Evolutionary conservation across 306 rosid species (phyloP).

Genomic region (Begonia fuchsioides): DNA sequence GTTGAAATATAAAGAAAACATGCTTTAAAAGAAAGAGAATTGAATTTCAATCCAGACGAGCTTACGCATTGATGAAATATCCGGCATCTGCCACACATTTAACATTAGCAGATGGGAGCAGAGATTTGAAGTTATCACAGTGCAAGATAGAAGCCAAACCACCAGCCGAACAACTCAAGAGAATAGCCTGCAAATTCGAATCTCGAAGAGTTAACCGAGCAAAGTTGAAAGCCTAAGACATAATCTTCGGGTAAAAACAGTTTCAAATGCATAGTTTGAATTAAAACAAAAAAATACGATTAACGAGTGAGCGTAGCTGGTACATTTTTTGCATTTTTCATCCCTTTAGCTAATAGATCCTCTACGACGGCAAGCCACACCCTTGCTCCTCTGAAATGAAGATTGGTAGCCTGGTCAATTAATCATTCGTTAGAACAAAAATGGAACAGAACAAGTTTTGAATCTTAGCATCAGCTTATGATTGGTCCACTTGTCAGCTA

Average conservation of each 20-base stretch:
- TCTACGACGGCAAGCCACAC: slow-evolving; percentile 51
- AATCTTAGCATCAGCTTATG: no score
- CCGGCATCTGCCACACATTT: slow-evolving; percentile 96
- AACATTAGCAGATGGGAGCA: slow-evolving; percentile 43
- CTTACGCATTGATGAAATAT: slow-evolving; percentile 73
- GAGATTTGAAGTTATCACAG: slow-evolving; percentile 63
- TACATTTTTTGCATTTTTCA: slow-evolving; percentile 80
- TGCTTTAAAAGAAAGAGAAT: not conserved
- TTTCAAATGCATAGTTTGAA: no score
- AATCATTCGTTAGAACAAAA: not conserved
- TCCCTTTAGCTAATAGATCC: slow-evolving; percentile 72
- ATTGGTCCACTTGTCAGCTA: slow-evolving; percentile 2
- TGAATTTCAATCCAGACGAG: not conserved
- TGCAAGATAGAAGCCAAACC: slow-evolving; percentile 76
- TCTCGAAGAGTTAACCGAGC: no score
- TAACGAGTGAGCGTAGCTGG: not conserved
- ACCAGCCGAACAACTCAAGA: slow-evolving; percentile 96
- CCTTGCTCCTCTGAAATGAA: slow-evolving; percentile 89
- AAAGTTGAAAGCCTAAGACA: no score
- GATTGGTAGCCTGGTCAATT: slow-evolving; percentile 49
- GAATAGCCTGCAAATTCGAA: slow-evolving; percentile 46
- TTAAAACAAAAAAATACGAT: no score
- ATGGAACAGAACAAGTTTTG: no score
- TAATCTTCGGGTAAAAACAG: no score
- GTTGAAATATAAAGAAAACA: slow-evolving; percentile 2